phyloP scores from a whole-genome alignment of 2,329 filamentous ascomycete genomes.

The Trichoderma polysporum region DNA sequence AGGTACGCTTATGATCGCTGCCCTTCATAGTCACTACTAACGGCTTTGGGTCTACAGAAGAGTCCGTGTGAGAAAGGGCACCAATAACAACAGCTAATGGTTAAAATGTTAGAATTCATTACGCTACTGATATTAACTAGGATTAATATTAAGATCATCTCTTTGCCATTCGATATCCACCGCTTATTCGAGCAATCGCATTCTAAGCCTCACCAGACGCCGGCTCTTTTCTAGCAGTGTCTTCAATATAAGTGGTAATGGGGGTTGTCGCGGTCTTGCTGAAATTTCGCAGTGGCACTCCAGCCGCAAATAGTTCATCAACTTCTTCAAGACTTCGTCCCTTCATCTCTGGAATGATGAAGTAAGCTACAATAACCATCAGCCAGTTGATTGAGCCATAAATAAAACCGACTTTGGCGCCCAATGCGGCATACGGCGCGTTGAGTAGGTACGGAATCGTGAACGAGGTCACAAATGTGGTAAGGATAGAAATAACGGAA shows the following conservation, averaged over 20 bases:
- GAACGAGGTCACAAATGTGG: conserved; percentile 37
- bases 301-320: conserved; percentile 27
- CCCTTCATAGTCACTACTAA: too few species aligned
- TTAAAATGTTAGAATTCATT: background rate
- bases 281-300: conserved; percentile 25
- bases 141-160: background rate
- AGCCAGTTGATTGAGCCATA: conserved; percentile 39
- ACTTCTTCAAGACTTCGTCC: conserved; percentile 32
- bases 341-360: conserved; percentile 46
- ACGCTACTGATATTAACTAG: background rate
- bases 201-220: conserved; percentile 1
- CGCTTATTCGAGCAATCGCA: background rate
- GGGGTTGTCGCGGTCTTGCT: background rate
- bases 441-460: conserved; percentile 40
- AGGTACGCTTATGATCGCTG: too few species aligned
- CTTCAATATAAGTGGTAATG: conserved; percentile 3
- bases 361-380: conserved; percentile 43
- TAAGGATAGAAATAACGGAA: conserved; percentile 31
- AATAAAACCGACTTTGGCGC: conserved; percentile 40
- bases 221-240: background rate
- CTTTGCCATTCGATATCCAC: background rate
- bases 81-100: background rate
- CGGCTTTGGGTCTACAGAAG: too few species aligned
- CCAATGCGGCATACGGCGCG: conserved; percentile 36
- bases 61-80: too few species aligned